These are phyloP conservation scores for Boletus reticuloceps DNA, from an alignment of 768 basidiomycete species.

Conservation along the genomic window DNA sequence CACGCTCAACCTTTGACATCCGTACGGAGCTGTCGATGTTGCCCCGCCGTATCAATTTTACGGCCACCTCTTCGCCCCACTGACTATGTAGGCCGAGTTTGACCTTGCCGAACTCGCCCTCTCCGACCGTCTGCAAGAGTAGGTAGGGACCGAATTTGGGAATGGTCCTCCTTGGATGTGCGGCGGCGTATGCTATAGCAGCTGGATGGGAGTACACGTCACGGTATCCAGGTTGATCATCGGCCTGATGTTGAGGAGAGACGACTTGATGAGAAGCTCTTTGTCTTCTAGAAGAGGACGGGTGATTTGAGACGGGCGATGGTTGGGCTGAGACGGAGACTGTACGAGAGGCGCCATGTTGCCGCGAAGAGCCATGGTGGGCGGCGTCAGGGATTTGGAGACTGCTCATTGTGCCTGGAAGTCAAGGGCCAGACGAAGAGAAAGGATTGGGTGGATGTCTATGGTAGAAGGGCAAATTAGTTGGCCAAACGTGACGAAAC, in stretches of 20 bases:
- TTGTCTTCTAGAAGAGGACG: slow-evolving; percentile 51
- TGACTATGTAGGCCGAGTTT: slow-evolving; percentile 93
- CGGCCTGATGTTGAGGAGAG: slow-evolving; percentile 45
- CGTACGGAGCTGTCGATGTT: slow-evolving; percentile 84
- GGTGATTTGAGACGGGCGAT: slow-evolving; percentile 40
- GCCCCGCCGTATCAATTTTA: slow-evolving; percentile 92
- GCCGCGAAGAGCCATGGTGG: slow-evolving; percentile 45
- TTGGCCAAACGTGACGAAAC: not conserved
- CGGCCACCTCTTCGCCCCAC: slow-evolving; percentile 98
- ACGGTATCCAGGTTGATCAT: slow-evolving; percentile 50
- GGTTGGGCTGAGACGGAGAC: slow-evolving; percentile 58
- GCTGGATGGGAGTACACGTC: slow-evolving; percentile 86
- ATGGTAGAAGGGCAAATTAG: not conserved
- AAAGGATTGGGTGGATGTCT: not conserved
- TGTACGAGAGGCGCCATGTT: slow-evolving; percentile 43
- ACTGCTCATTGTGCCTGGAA: slow-evolving; percentile 24
- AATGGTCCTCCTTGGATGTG: slow-evolving; percentile 82
- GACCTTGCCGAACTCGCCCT: slow-evolving; percentile 99
- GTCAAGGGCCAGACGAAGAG: not conserved
- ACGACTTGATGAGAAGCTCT: slow-evolving; percentile 74
- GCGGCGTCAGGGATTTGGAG: slow-evolving; percentile 47
- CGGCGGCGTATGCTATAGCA: slow-evolving; percentile 76
- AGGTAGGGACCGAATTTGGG: slow-evolving; percentile 96
- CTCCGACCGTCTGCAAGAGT: slow-evolving; percentile 92
- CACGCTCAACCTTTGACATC: slow-evolving; percentile 94